Evolutionary conservation across 2,329 filamentous ascomycete species (phyloP).

Genomic region (Sarocladium kiliense): DNA sequence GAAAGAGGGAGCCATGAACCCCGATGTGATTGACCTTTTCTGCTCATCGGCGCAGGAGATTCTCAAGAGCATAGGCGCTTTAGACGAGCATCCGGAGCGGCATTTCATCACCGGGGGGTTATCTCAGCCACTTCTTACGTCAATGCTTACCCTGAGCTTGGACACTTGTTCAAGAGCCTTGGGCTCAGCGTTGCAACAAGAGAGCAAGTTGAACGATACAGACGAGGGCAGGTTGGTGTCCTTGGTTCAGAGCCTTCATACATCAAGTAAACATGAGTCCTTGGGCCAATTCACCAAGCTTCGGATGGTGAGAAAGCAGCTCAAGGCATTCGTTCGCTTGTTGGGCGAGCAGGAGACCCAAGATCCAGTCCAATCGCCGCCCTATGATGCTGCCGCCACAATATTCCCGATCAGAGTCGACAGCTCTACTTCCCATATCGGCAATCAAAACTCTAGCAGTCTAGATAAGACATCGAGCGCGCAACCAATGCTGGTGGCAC

Average conservation of each 20-base stretch:
- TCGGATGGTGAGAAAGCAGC: conserved; percentile 21
- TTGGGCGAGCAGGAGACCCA: conserved; percentile 11
- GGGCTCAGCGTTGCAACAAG: conserved; percentile 17
- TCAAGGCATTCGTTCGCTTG: conserved; percentile 21
- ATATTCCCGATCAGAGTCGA: not conserved
- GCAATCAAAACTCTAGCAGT: conserved; percentile 12
- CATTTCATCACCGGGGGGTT: conserved; percentile 15
- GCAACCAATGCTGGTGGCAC: conserved; percentile 16
- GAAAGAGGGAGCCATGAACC: conserved; percentile 15
- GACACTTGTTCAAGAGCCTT: conserved; percentile 26
- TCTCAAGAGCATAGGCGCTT: conserved; percentile 17
- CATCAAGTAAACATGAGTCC: conserved; percentile 21
- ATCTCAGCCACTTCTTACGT: conserved; percentile 20
- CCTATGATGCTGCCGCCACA: conserved; percentile 7
- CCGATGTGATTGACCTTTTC: conserved; percentile 22
- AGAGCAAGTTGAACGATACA: conserved; percentile 11
- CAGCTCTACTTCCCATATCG: conserved; percentile 10
- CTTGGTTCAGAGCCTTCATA: conserved; percentile 21
- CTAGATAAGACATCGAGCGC: not conserved
- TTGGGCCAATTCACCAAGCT: conserved; percentile 20
- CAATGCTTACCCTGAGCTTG: conserved; percentile 23
- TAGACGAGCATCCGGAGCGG: conserved; percentile 17
- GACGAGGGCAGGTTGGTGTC: conserved; percentile 19
- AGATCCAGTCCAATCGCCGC: conserved; percentile 9
- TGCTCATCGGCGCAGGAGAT: conserved; percentile 24